Base-by-base conservation (phyloP, 23 red algal species). In the Agarophyton chilense region DNA sequence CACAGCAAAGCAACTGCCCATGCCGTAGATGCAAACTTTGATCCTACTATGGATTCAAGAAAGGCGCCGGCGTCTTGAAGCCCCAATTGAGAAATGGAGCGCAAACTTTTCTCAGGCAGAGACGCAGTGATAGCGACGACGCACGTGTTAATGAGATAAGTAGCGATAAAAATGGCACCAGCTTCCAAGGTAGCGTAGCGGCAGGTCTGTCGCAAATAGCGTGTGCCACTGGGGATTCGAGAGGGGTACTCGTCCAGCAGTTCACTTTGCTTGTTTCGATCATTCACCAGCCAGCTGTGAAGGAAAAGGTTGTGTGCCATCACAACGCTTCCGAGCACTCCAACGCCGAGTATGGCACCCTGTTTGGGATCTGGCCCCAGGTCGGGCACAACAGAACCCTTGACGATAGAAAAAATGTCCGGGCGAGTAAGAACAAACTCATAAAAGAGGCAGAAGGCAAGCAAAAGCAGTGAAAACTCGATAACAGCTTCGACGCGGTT, bases 221-320 rank as follows among this genome's bases (percentile, higher is more conserved):
- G 13, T 14, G 19, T 32, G n/a, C n/a, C 36, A 66, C 74, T 57
- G 4, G 51, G 22, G 22, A 78, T 46, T n/a, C 33, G 50, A 6
- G 72, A 32, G 14, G 70, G 41, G 13, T 77, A 40, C 2, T 31
- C 24, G 50, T 65, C 73, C 19, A 60, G n/a, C 38, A 74, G 21
- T 18, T 67, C 64, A 9, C 55, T 58, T 44, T 51, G 5, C 43
- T 49, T 63, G 21, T 53, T 46, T 31, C 71, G 85, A 41, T 87
- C 82, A 9, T 72, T 14, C n/a, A 95, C 81, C n/a, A 95, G 77
- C 70, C 90, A 92, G 36, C 88, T 91, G 56, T 95, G 96, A 2
- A 98, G 55, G 56, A 95, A 98, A 16, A 95, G 84, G 31, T 98
- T 98, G 87, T 98, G 96, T 1, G 92, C 70, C 96, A 98, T 98